A percentile compares a stretch with the other conserved stretches of the same genome.
Evolutionary conservation across 179 eudicot species (phyloP).

Genomic region (Nepenthes alata): DNA sequence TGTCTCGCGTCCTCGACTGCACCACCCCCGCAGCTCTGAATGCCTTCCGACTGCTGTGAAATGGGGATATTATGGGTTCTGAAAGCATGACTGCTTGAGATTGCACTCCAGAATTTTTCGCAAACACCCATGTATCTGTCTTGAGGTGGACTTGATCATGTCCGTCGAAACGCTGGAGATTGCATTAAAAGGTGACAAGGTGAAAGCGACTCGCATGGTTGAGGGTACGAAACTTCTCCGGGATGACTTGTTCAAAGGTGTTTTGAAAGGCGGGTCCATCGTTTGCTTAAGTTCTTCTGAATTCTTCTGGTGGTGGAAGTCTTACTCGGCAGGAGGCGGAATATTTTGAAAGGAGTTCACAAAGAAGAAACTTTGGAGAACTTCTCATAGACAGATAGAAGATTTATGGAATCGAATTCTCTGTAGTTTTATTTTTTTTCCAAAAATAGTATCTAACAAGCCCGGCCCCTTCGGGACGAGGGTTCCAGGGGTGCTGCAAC

Average conservation of each 20-base stretch:
- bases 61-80: constrained; percentile 1
- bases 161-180: no score
- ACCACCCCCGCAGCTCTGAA: neutral
- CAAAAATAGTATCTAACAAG: no score
- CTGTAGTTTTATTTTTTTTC: no score
- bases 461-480: no score
- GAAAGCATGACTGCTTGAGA: constrained; percentile 10
- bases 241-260: neutral
- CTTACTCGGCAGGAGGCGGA: no score
- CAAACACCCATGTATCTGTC: constrained; percentile 1
- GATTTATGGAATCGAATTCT: constrained; percentile 27
- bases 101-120: neutral
- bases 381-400: constrained; percentile 15
- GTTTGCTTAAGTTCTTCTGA: neutral
- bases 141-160: neutral
- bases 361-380: constrained; percentile 14
- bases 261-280: neutral
- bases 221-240: neutral
- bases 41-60: constrained; percentile 1
- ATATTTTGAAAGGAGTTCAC: neutral
- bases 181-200: neutral
- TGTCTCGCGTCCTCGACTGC: neutral
- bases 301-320: neutral
- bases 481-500: no score
- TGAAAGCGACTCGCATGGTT: neutral